A percentile compares a stretch with the other conserved stretches of the same genome.
Conservation (phyloP, 768 basidiomycete genomes). For the Hypholoma sublateritium region DNA sequence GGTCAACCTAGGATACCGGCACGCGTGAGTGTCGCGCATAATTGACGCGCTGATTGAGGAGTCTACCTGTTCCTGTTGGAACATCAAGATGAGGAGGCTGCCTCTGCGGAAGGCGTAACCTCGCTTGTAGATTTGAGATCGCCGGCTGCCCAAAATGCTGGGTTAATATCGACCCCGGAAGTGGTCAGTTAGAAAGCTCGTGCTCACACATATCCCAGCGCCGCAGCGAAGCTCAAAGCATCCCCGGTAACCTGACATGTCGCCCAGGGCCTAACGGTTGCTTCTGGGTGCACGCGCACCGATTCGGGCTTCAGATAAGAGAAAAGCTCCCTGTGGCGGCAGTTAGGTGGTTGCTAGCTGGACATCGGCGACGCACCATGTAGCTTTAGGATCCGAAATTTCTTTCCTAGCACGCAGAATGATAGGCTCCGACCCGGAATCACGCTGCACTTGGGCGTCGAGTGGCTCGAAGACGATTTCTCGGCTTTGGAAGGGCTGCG, state of each 20-base stretch:
- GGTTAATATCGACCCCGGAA: slow-evolving; percentile 7
- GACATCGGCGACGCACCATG: slow-evolving; percentile 51
- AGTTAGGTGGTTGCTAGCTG: background rate
- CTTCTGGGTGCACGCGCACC: slow-evolving; percentile 80
- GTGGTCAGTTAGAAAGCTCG: background rate
- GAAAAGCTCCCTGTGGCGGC: slow-evolving; percentile 60
- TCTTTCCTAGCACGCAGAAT: slow-evolving; percentile 77
- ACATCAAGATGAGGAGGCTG: slow-evolving; percentile 73
- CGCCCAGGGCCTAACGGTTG: slow-evolving; percentile 85
- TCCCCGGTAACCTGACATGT: slow-evolving; percentile 78
- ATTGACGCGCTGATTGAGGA: background rate
- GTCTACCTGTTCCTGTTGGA: slow-evolving; percentile 79
- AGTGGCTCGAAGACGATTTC: slow-evolving; percentile 84
- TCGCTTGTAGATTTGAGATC: slow-evolving; percentile 79
- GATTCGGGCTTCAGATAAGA: slow-evolving; percentile 85
- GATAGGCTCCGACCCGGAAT: slow-evolving; percentile 63
- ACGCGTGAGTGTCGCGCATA: background rate
- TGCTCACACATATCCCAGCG: slow-evolving; percentile 72
- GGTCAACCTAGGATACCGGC: slow-evolving; percentile 55
- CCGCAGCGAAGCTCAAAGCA: slow-evolving; percentile 76
- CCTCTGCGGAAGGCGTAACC: slow-evolving; percentile 79
- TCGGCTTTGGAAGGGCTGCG: slow-evolving; percentile 67
- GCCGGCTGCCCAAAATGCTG: slow-evolving; percentile 35
- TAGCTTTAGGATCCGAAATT: slow-evolving; percentile 55
- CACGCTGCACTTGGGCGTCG: slow-evolving; percentile 63